Base-by-base conservation (phyloP, 192 early-diverging fungal species). In the Geranomyces variabilis region DNA sequence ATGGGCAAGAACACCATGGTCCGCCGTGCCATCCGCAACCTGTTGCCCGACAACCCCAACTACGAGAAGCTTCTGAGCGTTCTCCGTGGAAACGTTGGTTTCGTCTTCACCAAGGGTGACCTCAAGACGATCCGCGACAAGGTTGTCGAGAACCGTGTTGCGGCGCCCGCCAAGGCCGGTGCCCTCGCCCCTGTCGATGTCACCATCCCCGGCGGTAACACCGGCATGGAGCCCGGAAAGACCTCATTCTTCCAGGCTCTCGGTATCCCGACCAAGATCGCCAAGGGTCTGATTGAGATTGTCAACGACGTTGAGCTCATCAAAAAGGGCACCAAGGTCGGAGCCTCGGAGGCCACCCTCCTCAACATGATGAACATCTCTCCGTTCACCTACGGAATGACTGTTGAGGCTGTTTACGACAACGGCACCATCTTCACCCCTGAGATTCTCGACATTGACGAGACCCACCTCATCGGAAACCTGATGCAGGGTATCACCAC, bases 1-100 rank as follows among this genome's bases (percentile, higher is more conserved):
- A 99, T 99, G 97, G 97, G 96, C 76, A 99, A 99, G 91, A 99
- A 99, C 93, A 98, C 97, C 82, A 99, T 98, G 95, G 93, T 99
- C 56, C 94, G 96, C 72, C 73, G 77, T 64, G 86, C 81, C 46
- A 77, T 89, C n/a, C 77, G 86, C 64, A 84, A 81, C 68, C 36
- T 75, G 66, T n/a, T 82, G 63, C 67, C 66, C 63, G 89, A 92
- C 73, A 88, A 94, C 87, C 93, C 96, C 69, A 80, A 90, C 72
- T 94, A 86, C 85, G 91, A 94, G 82, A 83, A 88, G 79, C 87
- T 98, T 60, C 73, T 96, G 72, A 88, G 88, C 73, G 88, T 88
- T 70, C 89, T 99, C 78, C 87, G 82, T 67, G 96, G 97, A 67
- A 99, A 99, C 90, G 86, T 97, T 75, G 97, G 97, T 82, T 98